Conservation (phyloP, 176 grass and related monocot species). For the Calamus simplicifolius region DNA sequence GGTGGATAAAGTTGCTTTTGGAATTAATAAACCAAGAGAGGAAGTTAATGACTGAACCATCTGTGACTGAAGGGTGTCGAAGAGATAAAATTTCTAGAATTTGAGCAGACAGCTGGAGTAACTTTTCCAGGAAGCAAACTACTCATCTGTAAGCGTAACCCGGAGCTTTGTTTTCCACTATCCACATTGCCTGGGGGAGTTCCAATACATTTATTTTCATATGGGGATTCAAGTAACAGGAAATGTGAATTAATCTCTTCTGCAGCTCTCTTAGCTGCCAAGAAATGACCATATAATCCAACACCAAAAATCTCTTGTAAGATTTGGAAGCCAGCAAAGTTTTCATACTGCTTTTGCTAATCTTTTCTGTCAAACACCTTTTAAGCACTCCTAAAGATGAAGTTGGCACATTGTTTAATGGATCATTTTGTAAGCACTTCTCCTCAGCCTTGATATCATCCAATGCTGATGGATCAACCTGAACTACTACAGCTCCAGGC, state of each 20-base stretch:
- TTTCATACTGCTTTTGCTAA: conserved; percentile 68
- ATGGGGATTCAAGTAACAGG: conserved; percentile 78
- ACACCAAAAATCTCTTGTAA: conserved; percentile 89
- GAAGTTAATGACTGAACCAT: conserved; percentile 51
- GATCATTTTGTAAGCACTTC: conserved; percentile 35
- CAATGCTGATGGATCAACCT: conserved; percentile 49
- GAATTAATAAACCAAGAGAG: conserved; percentile 35
- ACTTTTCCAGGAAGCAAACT: conserved; percentile 39
- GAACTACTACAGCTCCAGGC: conserved; percentile 61
- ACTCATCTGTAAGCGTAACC: conserved; percentile 34
- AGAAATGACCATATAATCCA: conserved; percentile 77
- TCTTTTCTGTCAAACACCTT: conserved; percentile 71
- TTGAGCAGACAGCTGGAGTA: conserved; percentile 26
- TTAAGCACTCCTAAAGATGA: conserved; percentile 70
- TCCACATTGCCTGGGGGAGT: conserved; percentile 13
- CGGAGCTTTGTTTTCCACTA: conserved; percentile 22
- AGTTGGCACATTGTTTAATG: conserved; percentile 42
- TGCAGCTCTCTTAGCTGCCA: conserved; percentile 80
- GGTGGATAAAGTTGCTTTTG: conserved; percentile 22
- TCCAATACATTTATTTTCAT: conserved; percentile 37
- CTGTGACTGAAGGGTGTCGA: conserved; percentile 40
- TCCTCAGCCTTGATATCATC: conserved; percentile 66
- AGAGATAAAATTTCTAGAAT: conserved; percentile 36
- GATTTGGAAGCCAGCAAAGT: conserved; percentile 66
- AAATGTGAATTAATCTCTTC: conserved; percentile 55